Base-by-base conservation (phyloP, 2,329 filamentous ascomycete genomes). In the Paracoccidioides lutzii region DNA sequence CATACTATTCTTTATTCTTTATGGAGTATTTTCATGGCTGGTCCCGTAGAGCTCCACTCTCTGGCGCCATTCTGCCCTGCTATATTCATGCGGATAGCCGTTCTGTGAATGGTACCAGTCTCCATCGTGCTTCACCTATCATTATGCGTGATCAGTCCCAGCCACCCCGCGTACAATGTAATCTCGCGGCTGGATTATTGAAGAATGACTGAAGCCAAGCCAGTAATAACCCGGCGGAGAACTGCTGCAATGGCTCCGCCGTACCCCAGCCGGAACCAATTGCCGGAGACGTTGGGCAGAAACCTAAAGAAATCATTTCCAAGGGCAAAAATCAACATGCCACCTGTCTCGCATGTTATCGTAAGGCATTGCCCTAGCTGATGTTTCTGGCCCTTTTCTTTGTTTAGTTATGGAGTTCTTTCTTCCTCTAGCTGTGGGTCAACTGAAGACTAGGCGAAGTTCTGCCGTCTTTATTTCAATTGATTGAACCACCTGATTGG, bases 201-300 rank as follows among this genome's bases (percentile, higher is more conserved):
- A 41, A 28, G 38, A 28, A 42, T n/a, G 50, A 52, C 49, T 52
- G 49, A 41, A 28, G 38, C 33, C 53, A 55, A 33, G 7, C 41
- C 33, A 53, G n/a, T 51, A 43, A 42, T 15, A 45, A 44, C 54
- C 38, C 32, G 28, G 46, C 50, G 41, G 22, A 46, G 37, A 28
- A 48, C 57, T 55, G 57, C 57, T 55, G 57, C 53, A 55, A 45
- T 42, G 46, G 51, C 38, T 53, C 57, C 57, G 48, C 55, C 55
- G 49, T 55, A 45, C 44, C 46, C 52, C 42, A 30, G 4, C 43
- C 53, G 55, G 52, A 51, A 35, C 58, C 56, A 58, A 59, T 59
- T 58, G 53, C 49, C 38, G 8, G 12, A 35, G 37, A 52, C 44
- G 51, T 57, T 58, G 58, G 56, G 58, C 58, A 57, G 53, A 52